Evolutionary conservation across 73 alveolate genomes (phyloP).

Genomic region (Durusdinium trenchii): DNA sequence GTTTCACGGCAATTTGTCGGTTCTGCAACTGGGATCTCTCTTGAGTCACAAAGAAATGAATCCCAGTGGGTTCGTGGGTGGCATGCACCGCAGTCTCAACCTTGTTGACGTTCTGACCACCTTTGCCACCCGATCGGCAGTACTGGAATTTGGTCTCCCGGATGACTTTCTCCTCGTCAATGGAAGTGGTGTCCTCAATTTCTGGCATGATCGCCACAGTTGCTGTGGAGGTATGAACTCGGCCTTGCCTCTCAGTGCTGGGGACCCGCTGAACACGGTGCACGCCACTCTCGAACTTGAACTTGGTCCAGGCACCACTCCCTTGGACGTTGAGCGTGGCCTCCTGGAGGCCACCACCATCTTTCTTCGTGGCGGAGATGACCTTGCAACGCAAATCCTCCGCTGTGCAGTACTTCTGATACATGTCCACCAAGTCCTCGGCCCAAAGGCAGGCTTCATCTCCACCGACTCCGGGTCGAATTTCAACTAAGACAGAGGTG

Average conservation of each 20-base stretch:
- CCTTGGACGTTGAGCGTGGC: constrained; percentile 78
- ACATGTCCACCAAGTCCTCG: constrained; percentile 57
- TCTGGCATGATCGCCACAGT: constrained; percentile 94
- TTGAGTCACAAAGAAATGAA: constrained; percentile 90
- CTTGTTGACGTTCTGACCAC: constrained; percentile 90
- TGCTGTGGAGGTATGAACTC: constrained; percentile 91
- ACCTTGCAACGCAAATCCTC: constrained; percentile 69
- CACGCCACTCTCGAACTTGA: constrained; percentile 90
- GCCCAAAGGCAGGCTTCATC: constrained; percentile 95
- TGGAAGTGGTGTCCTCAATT: constrained; percentile 26
- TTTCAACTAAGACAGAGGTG: constrained; percentile 50
- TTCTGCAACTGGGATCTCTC: constrained; percentile 93
- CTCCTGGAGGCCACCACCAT: constrained; percentile 83
- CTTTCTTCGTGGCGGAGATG: constrained; percentile 80
- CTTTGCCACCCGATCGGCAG: constrained; percentile 91
- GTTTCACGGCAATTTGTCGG: constrained; percentile 73
- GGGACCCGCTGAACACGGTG: constrained; percentile 96
- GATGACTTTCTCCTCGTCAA: constrained; percentile 71
- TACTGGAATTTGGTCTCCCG: constrained; percentile 62
- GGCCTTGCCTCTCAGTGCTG: constrained; percentile 52
- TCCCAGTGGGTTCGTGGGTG: constrained; percentile 88
- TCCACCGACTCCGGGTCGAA: constrained; percentile 94
- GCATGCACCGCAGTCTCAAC: constrained; percentile 86
- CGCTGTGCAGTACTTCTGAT: constrained; percentile 49
- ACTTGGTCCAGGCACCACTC: constrained; percentile 70